Conservation (phyloP, 441 rosid species). For the Gossypium armourianum region DNA sequence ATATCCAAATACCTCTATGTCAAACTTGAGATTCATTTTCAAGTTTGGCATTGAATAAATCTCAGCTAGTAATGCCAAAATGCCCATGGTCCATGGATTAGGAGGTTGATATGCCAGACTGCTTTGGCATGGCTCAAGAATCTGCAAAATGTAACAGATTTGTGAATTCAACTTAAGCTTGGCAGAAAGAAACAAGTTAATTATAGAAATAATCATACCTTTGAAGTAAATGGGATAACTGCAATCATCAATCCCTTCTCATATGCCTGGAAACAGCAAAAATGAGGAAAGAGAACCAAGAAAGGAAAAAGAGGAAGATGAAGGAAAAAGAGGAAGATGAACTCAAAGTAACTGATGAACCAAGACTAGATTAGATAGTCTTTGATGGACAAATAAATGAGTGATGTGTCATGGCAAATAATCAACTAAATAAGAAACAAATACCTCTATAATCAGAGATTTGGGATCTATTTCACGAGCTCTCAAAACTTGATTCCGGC, state of each 20-base stretch:
- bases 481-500: constrained; percentile 80
- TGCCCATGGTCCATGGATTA: constrained; percentile 99
- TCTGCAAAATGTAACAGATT: constrained; percentile 29
- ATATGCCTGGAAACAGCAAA: constrained; percentile 55
- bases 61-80: constrained; percentile 85
- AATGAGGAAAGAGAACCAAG: constrained; percentile 16
- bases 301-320: neutral
- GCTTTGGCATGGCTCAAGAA: constrained; percentile 88
- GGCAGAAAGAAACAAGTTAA: constrained; percentile 11
- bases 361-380: constrained; percentile 9
- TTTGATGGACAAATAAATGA: neutral
- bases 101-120: constrained; percentile 97
- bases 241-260: constrained; percentile 99
- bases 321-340: neutral
- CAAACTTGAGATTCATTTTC: constrained; percentile 98
- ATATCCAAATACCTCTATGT: constrained; percentile 64
- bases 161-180: constrained; percentile 12
- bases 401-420: neutral
- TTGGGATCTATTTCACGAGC: constrained; percentile 97
- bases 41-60: constrained; percentile 93
- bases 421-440: neutral
- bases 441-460: constrained; percentile 88
- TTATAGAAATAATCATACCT: constrained; percentile 38
- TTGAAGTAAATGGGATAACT: constrained; percentile 95
- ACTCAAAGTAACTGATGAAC: neutral